Conservation (phyloP, 1,284 basidiomycete genomes). For the Cutaneotrichosporon mucoides region DNA sequence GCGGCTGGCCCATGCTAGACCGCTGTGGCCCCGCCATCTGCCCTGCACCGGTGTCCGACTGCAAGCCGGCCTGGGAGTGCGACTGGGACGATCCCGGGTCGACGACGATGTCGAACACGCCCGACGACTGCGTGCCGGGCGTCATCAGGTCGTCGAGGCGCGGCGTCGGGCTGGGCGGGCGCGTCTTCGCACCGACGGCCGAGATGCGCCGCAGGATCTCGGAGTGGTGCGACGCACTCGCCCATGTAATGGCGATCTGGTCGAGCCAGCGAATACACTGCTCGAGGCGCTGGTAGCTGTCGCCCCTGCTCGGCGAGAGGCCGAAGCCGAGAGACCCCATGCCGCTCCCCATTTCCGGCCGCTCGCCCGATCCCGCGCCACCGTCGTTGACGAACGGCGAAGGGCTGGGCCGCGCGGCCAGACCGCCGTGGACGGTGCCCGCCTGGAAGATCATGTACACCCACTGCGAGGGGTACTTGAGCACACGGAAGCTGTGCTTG, state of each 20-base stretch:
- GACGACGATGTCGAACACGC: neutral
- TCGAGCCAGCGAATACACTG: constrained; percentile 20
- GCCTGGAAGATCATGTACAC: constrained; percentile 20
- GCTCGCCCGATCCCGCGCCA: neutral
- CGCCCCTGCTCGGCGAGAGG: neutral
- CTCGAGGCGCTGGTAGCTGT: constrained; percentile 11
- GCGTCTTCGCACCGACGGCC: constrained; percentile 11
- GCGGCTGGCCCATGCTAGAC: too few relatives aligned
- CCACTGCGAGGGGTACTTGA: constrained; percentile 15
- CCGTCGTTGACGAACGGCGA: neutral
- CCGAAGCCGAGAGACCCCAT: too few relatives aligned
- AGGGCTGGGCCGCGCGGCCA: constrained; percentile 1
- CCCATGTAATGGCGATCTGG: constrained; percentile 13
- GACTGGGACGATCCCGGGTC: too few relatives aligned
- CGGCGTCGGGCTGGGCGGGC: constrained; percentile 1
- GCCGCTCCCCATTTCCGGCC: neutral
- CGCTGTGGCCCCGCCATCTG: too few relatives aligned
- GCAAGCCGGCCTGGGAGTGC: too few relatives aligned
- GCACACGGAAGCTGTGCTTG: constrained; percentile 12
- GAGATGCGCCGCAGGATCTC: constrained; percentile 16
- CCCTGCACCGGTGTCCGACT: too few relatives aligned
- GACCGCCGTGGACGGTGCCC: constrained; percentile 14
- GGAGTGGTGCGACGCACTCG: constrained; percentile 13
- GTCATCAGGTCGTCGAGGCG: neutral
- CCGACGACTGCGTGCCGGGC: too few relatives aligned